These are phyloP conservation scores for Calonectria multiphialidica DNA, from an alignment of 2,329 filamentous ascomycete species.

Conservation along the genomic window DNA sequence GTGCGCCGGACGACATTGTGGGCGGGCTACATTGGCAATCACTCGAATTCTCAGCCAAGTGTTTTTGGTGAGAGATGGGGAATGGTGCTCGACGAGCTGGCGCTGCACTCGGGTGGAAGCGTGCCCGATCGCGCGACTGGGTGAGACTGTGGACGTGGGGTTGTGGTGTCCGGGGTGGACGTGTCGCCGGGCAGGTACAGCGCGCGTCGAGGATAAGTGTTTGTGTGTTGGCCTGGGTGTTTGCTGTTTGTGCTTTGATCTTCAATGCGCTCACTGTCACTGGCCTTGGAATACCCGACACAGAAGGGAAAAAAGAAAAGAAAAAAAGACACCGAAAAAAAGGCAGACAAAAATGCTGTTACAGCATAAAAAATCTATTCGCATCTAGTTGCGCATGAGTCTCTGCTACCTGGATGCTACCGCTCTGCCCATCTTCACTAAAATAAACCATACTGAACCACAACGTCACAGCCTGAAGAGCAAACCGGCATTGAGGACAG, in stretches of 20 bases:
- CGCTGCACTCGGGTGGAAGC: slow-evolving; percentile 30
- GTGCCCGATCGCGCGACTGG: slow-evolving; percentile 42
- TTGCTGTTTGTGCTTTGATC: slow-evolving; percentile 1
- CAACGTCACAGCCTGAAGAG: background rate
- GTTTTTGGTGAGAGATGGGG: background rate
- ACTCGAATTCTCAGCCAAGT: slow-evolving; percentile 14
- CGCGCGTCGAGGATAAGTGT: background rate
- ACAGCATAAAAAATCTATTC: background rate
- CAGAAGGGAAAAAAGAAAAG: background rate
- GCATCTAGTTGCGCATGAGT: background rate
- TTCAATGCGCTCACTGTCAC: background rate
- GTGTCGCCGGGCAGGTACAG: slow-evolving; percentile 19
- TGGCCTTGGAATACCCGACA: background rate
- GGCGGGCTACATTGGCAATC: slow-evolving; percentile 51
- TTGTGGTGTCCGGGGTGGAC: slow-evolving; percentile 18
- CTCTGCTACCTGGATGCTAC: background rate
- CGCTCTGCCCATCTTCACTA: background rate
- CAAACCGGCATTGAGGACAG: background rate
- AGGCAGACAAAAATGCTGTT: too few relatives aligned
- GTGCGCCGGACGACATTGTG: slow-evolving; percentile 57
- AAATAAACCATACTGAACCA: background rate
- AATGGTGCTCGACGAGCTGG: background rate
- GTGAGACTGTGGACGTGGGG: slow-evolving; percentile 37
- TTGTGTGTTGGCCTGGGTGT: background rate
- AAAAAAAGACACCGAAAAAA: background rate